Base-by-base conservation (phyloP, 129 eudicot species). In the Oenanthe sinensis region DNA sequence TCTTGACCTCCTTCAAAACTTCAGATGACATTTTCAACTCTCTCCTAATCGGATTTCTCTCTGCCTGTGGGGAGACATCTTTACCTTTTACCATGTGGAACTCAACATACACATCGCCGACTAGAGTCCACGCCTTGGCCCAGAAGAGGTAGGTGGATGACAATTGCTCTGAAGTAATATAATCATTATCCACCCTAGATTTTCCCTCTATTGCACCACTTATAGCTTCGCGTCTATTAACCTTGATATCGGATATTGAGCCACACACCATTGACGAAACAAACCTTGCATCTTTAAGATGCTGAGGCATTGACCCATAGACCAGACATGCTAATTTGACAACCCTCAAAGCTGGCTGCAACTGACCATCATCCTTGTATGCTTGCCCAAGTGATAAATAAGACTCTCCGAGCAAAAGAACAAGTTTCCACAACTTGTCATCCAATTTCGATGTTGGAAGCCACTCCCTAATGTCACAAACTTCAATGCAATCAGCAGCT, bases 291-390 rank as follows among this genome's bases (percentile, higher is more conserved):
- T 85, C 91, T 67, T 87, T 85, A 58, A 86, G 90, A 86, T 86
- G 88, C 76, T 92, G 99, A 15, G 99, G 99, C 97, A 96, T 88
- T 76, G 99, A 96, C 8, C 97, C 99, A 77, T 96, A 96, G 75
- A 96, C 92, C 71, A 91, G 78, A 84, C 96, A 92, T 5, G 99
- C 97, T 65, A 89, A 58, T 65, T 90, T 92, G 55, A 96, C 89
- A 71, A 96, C 89, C 84, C 90, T 92, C 77, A 96, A 80, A 37
- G 92, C 91, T 84, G 87, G 99, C 67, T 85, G 80, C 77, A 93
- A 79, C 81, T 96, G 99, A 75, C 89, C 84, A 71, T 90, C 89
- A 60, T 92, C 90, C 83, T 85, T 86, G 78, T 96, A 96, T 26
- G 97, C 97, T 83, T 92, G 87, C 44, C 92, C 99, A 58, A 96